Evolutionary conservation across 2,329 filamentous ascomycete genomes (phyloP).

Genomic region (Colletotrichum falcatum): DNA sequence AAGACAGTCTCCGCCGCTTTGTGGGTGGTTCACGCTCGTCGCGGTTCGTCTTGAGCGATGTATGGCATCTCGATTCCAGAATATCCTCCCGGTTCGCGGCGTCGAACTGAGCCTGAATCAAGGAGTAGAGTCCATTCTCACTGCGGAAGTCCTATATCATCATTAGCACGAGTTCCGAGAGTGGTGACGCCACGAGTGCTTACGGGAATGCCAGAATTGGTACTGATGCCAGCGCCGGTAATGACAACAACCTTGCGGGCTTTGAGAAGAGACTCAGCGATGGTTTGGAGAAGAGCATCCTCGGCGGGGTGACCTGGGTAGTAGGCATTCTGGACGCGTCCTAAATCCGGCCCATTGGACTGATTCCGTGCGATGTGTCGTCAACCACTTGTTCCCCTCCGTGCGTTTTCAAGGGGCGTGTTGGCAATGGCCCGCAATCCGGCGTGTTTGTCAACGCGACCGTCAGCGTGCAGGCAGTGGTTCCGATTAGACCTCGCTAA

Average conservation of each 20-base stretch:
- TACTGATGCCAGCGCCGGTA: constrained; percentile 80
- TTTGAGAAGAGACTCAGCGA: constrained; percentile 73
- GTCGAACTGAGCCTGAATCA: constrained; percentile 77
- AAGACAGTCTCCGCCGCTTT: constrained; percentile 52
- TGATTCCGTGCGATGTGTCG: constrained; percentile 9
- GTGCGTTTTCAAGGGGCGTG: constrained; percentile 15
- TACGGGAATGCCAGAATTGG: constrained; percentile 81
- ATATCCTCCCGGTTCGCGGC: constrained; percentile 53
- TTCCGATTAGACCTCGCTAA: not conserved
- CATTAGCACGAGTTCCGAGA: constrained; percentile 42
- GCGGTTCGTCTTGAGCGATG: constrained; percentile 36
- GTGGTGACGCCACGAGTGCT: constrained; percentile 44
- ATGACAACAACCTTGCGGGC: constrained; percentile 78
- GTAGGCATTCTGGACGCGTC: constrained; percentile 64
- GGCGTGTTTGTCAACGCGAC: not conserved
- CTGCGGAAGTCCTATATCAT: constrained; percentile 74
- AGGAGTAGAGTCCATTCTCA: constrained; percentile 77
- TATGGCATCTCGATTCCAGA: not conserved
- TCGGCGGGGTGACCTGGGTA: constrained; percentile 64
- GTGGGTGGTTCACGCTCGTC: constrained; percentile 42
- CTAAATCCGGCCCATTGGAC: constrained; percentile 38
- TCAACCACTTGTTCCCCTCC: not conserved
- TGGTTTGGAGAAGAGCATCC: constrained; percentile 68
- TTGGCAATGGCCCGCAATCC: not conserved
- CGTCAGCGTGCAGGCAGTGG: not conserved